Evolutionary conservation across 441 rosid species (phyloP).

Genomic region (Corymbia citriodora): DNA sequence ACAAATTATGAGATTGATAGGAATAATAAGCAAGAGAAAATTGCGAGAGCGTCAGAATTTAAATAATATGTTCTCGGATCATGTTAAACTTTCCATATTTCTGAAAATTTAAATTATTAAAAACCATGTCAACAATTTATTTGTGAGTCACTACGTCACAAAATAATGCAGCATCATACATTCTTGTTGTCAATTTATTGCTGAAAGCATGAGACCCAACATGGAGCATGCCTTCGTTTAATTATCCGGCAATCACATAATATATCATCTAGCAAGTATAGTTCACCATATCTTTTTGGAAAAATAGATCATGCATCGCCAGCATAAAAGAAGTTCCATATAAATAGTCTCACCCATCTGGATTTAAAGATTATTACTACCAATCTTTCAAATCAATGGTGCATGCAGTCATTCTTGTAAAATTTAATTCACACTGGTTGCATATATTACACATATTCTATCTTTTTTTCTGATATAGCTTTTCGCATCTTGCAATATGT

Average conservation of each 20-base stretch:
- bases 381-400: not conserved
- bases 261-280: not conserved
- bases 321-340: not conserved
- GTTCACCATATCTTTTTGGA: not conserved
- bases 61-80: not conserved
- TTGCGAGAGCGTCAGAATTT: not conserved
- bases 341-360: accelerated
- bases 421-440: not conserved
- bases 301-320: not conserved
- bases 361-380: not conserved
- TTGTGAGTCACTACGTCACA: not conserved
- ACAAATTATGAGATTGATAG: not conserved
- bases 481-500: not conserved
- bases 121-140: not conserved
- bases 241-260: accelerated
- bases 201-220: not conserved
- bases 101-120: not conserved
- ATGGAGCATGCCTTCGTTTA: not conserved
- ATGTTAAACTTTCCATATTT: not conserved
- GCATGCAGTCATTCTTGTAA: not conserved
- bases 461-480: accelerated
- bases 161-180: not conserved
- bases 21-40: not conserved
- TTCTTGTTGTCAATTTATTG: not conserved
- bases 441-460: not conserved